phyloP scores from a whole-genome alignment of 2,329 filamentous ascomycete genomes.

The Colletotrichum tabaci region DNA sequence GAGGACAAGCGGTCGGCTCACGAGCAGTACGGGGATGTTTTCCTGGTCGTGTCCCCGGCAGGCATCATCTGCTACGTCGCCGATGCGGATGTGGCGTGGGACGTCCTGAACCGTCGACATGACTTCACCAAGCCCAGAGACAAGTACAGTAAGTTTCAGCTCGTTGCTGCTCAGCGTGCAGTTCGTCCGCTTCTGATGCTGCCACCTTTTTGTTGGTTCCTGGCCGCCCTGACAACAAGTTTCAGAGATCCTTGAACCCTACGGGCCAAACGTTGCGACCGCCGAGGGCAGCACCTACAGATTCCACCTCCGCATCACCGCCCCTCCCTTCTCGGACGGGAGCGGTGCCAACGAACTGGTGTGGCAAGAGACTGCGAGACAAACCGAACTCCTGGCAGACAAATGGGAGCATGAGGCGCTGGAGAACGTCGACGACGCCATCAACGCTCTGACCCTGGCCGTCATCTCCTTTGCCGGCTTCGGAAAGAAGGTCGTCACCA shows the following conservation, averaged over 20 bases:
- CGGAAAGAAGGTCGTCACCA: conserved; percentile 3
- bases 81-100: conserved; percentile 10
- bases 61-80: conserved; percentile 12
- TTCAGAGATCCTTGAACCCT: conserved; percentile 10
- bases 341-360: conserved; percentile 7
- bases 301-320: conserved; percentile 4
- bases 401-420: conserved; percentile 2
- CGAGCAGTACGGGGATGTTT: conserved; percentile 1
- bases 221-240: neutral
- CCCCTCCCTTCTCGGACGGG: neutral
- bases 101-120: conserved; percentile 6
- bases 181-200: too few relatives aligned
- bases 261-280: conserved; percentile 6
- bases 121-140: conserved; percentile 12
- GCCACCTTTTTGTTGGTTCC: too few relatives aligned
- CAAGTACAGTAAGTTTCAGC: conserved; percentile 9
- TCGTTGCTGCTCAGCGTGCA: neutral
- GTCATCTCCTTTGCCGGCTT: conserved; percentile 9
- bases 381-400: neutral
- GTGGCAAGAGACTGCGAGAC: conserved; percentile 6
- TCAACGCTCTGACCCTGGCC: conserved; percentile 5
- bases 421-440: neutral
- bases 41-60: conserved; percentile 1
- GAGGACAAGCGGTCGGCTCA: conserved; percentile 4
- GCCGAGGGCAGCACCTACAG: conserved; percentile 7